These are phyloP conservation scores for Agrocybe praecox DNA, from an alignment of 768 basidiomycete genomes.

Conservation along the genomic window DNA sequence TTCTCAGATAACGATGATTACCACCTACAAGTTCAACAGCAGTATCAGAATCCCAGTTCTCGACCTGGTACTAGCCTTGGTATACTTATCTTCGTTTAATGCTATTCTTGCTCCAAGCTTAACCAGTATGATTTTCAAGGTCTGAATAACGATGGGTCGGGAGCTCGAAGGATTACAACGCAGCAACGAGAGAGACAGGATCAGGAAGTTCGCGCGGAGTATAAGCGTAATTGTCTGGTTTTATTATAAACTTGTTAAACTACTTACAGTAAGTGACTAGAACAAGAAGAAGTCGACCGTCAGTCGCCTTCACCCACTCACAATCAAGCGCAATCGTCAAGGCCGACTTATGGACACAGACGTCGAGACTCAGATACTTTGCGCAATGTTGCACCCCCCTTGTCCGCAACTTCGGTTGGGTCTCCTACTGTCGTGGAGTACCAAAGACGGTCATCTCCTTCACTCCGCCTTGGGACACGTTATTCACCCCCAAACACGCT, in stretches of 20 bases:
- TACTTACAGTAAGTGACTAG: conserved; percentile 1
- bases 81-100: conserved; percentile 10
- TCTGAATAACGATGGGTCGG: conserved; percentile 29
- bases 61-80: conserved; percentile 40
- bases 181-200: conserved; percentile 43
- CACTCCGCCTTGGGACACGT: conserved; percentile 19
- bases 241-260: conserved; percentile 1
- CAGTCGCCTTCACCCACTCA: conserved; percentile 55
- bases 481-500: conserved; percentile 26
- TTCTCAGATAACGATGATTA: conserved; percentile 42
- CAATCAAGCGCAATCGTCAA: conserved; percentile 23
- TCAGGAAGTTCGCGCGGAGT: conserved; percentile 45
- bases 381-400: conserved; percentile 43
- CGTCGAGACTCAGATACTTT: conserved; percentile 81
- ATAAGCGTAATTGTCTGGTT: conserved; percentile 37
- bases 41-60: conserved; percentile 32
- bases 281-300: conserved; percentile 14
- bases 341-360: conserved; percentile 47
- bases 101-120: not conserved
- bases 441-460: conserved; percentile 20
- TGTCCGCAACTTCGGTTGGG: conserved; percentile 27
- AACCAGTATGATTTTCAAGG: conserved; percentile 10
- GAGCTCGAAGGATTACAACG: conserved; percentile 36
- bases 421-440: conserved; percentile 60
- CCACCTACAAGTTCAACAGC: conserved; percentile 39